A percentile compares a stretch with the other conserved stretches of the same genome.
Evolutionary conservation across 176 grass and related monocot species (phyloP).

Genomic region (Lolium perenne): DNA sequence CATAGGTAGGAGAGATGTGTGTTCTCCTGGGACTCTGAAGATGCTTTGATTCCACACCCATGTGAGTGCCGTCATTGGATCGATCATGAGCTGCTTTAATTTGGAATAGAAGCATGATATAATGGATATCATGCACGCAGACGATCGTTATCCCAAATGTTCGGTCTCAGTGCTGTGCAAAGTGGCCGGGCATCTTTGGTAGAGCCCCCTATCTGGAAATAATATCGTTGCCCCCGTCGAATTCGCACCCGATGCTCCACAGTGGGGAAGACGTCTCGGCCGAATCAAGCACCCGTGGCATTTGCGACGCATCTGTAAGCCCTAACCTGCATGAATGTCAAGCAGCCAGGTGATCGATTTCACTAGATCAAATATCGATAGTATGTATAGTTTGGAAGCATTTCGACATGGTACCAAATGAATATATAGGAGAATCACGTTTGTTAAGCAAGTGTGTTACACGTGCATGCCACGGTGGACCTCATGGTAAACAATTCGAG

Average conservation of each 20-base stretch:
- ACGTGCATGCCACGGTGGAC: no score
- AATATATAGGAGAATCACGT: no score
- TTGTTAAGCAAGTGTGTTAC: no score
- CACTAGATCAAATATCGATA: no score
- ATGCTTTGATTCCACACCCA: conserved; percentile 27
- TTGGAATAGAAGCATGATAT: conserved; percentile 8
- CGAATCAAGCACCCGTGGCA: neutral
- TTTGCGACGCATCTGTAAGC: neutral
- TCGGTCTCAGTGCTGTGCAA: neutral
- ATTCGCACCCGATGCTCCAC: conserved; percentile 23
- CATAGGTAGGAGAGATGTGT: conserved; percentile 19
- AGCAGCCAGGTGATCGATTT: no score
- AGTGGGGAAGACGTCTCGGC: neutral
- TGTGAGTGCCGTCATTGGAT: conserved; percentile 15
- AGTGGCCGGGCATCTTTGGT: conserved; percentile 10
- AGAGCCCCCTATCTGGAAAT: neutral
- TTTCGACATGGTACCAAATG: neutral
- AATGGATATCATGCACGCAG: neutral
- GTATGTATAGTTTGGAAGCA: no score
- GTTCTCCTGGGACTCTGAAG: conserved; percentile 35
- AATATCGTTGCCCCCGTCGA: neutral
- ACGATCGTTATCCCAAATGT: neutral
- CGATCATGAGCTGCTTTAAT: conserved; percentile 7
- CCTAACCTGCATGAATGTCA: no score
- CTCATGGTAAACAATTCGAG: no score